These are phyloP conservation scores for Metarhizium rileyi DNA, from an alignment of 2,329 filamentous ascomycete genomes.

Conservation along the genomic window DNA sequence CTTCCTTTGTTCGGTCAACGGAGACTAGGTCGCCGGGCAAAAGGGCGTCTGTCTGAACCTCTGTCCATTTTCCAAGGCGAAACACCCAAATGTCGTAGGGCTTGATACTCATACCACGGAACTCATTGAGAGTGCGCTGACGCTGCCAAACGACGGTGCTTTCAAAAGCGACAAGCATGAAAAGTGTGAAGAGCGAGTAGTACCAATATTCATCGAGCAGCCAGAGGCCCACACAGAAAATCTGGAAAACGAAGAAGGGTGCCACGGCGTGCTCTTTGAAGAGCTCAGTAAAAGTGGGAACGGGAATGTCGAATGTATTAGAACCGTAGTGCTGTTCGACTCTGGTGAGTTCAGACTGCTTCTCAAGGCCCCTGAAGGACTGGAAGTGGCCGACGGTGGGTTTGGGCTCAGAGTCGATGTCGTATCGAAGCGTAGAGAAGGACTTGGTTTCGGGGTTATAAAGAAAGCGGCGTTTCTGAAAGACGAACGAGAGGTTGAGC, in stretches of 20 bases:
- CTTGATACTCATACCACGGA: conserved; percentile 99
- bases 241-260: conserved; percentile 97
- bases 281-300: conserved; percentile 88
- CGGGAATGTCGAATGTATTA: conserved; percentile 96
- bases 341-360: conserved; percentile 64
- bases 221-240: conserved; percentile 98
- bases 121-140: conserved; percentile 89
- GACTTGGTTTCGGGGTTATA: conserved; percentile 61
- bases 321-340: conserved; percentile 88
- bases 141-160: conserved; percentile 99
- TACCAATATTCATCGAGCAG: conserved; percentile 99
- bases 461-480: conserved; percentile 95
- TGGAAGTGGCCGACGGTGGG: conserved; percentile 73
- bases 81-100: conserved; percentile 92
- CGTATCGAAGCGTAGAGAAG: conserved; percentile 78
- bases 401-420: conserved; percentile 77
- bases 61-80: conserved; percentile 76
- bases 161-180: conserved; percentile 97
- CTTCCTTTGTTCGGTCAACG: conserved; percentile 88
- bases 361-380: conserved; percentile 63
- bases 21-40: conserved; percentile 91
- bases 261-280: conserved; percentile 98
- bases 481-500: conserved; percentile 76
- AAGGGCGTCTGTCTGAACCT: conserved; percentile 82
- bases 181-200: conserved; percentile 96